phyloP scores from a whole-genome alignment of 805 yeast species.

The Schwanniomyces vanrijiae region DNA sequence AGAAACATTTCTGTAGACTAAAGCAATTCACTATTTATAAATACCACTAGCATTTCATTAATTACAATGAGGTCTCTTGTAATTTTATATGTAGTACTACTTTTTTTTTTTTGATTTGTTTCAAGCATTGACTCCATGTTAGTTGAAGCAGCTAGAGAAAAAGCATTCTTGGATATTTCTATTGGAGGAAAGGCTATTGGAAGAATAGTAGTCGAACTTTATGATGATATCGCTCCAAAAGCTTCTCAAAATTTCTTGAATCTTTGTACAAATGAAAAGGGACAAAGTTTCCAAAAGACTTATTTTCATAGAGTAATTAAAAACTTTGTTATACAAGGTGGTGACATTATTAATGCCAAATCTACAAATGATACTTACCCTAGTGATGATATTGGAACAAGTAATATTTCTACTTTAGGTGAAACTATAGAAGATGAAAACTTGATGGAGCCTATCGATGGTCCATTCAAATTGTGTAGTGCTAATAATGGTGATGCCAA shows the following conservation, averaged over 20 bases:
- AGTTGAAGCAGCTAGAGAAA: slow-evolving; percentile 26
- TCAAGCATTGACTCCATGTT: slow-evolving; percentile 21
- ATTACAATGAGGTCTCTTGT: not conserved
- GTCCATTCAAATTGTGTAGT: slow-evolving; percentile 58
- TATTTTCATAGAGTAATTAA: slow-evolving; percentile 63
- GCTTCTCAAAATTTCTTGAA: slow-evolving; percentile 51
- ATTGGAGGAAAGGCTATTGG: slow-evolving; percentile 48
- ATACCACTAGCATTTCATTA: not conserved
- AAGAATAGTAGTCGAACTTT: slow-evolving; percentile 60
- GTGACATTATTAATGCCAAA: slow-evolving; percentile 50
- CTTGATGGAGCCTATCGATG: slow-evolving; percentile 38
- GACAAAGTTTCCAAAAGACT: slow-evolving; percentile 40
- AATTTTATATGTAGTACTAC: not conserved
- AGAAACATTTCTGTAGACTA: not conserved
- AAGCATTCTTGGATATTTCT: slow-evolving; percentile 52
- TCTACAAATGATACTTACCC: slow-evolving; percentile 17
- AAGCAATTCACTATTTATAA: not conserved
- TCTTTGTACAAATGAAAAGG: slow-evolving; percentile 32
- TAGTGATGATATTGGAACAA: slow-evolving; percentile 29
- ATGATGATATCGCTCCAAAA: slow-evolving; percentile 52
- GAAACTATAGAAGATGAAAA: slow-evolving; percentile 59
- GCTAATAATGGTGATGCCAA: slow-evolving; percentile 53
- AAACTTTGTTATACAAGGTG: slow-evolving; percentile 72
- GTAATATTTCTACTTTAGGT: slow-evolving; percentile 27
- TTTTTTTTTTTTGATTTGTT: not conserved